Evolutionary conservation across 163 green algal genomes (phyloP).

Genomic region (Prototheca wickerhamii): DNA sequence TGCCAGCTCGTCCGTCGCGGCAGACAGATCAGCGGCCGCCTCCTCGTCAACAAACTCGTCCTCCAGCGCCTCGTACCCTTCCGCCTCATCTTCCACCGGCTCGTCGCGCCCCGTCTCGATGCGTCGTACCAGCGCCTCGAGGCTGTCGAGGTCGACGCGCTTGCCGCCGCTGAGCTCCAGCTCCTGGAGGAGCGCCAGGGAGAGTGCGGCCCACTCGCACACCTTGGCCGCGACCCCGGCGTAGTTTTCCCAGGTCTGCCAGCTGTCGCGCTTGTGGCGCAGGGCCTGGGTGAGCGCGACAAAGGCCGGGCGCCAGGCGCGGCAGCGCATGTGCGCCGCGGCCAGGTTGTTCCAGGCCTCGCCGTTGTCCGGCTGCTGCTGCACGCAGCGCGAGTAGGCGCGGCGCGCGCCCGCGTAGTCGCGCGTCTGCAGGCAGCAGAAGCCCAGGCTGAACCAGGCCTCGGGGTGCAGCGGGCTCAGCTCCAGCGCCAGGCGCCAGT

Average conservation of each 20-base stretch:
- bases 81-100: constrained; percentile 2
- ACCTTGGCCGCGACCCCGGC: constrained; percentile 40
- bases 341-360: constrained; percentile 86
- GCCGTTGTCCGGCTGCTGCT: constrained; percentile 69
- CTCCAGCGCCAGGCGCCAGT: constrained; percentile 64
- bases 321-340: constrained; percentile 42
- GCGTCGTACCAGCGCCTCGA: constrained; percentile 16
- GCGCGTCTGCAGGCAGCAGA: constrained; percentile 51
- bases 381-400: constrained; percentile 61
- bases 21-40: not conserved
- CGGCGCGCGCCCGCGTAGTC: constrained; percentile 40
- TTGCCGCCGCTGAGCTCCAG: constrained; percentile 44
- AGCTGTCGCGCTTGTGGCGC: constrained; percentile 67
- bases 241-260: constrained; percentile 92
- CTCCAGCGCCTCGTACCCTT: constrained; percentile 14
- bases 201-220: constrained; percentile 27
- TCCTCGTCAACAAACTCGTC: not conserved
- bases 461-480: constrained; percentile 76
- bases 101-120: not conserved
- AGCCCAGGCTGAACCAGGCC: constrained; percentile 73
- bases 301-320: constrained; percentile 28
- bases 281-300: constrained; percentile 53
- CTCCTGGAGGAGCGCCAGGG: constrained; percentile 45
- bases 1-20: too few relatives aligned
- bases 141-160: constrained; percentile 28